Conservation (phyloP, 176 grass and related monocot genomes). For the Coix lacrymajobi region DNA sequence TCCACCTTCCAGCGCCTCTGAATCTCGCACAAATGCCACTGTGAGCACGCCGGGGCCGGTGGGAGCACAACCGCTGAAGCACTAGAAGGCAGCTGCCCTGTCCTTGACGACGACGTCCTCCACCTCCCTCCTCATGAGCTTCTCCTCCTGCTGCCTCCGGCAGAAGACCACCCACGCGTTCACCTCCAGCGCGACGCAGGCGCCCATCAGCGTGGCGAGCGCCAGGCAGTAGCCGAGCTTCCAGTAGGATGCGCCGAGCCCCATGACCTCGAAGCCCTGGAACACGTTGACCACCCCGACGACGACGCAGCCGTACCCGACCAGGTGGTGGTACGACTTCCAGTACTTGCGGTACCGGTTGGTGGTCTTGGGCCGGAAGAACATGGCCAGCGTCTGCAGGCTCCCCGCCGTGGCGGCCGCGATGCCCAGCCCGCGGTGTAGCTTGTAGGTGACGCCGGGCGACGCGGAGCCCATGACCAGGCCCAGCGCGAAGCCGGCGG, state of each 20-base stretch:
- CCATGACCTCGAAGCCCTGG: slow-evolving; percentile 97
- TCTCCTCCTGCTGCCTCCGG: slow-evolving; percentile 66
- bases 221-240: slow-evolving; percentile 91
- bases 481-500: slow-evolving; percentile 80
- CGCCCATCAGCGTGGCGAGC: slow-evolving; percentile 66
- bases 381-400: slow-evolving; percentile 78
- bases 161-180: slow-evolving; percentile 98
- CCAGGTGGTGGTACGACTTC: slow-evolving; percentile 99
- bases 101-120: slow-evolving; percentile 59
- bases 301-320: slow-evolving; percentile 88
- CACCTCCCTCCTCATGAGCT: slow-evolving; percentile 43
- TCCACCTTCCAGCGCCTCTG: too few species aligned
- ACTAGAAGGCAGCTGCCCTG: slow-evolving; percentile 40
- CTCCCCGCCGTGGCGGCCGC: slow-evolving; percentile 71
- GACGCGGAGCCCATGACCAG: slow-evolving; percentile 70
- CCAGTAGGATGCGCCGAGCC: slow-evolving; percentile 76
- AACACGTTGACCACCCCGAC: slow-evolving; percentile 96
- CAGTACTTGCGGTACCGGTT: slow-evolving; percentile 96
- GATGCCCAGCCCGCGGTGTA: slow-evolving; percentile 83
- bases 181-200: slow-evolving; percentile 85
- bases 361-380: slow-evolving; percentile 94
- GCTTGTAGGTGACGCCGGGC: slow-evolving; percentile 64
- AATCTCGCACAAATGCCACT: too few species aligned
- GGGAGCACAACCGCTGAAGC: too few species aligned
- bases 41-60: too few species aligned